Evolutionary conservation across 371 early-diverging fungal genomes (phyloP).

Genomic region (Rhizopus arrhizus): DNA sequence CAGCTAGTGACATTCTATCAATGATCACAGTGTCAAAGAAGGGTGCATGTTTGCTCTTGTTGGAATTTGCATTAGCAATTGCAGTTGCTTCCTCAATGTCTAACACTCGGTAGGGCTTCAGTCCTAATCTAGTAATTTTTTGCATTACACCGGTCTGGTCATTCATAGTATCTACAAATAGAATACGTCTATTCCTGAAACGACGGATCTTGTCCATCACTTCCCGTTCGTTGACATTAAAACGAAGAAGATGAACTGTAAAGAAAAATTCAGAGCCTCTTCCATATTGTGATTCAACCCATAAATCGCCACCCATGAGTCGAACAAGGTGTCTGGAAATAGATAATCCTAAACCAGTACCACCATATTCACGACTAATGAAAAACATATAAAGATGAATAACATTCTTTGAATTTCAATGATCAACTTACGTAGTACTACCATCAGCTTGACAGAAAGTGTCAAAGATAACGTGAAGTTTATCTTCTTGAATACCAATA

Average conservation of each 20-base stretch:
- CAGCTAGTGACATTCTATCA: conserved; percentile 49
- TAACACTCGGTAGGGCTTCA: conserved; percentile 38
- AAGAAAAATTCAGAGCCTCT: conserved; percentile 74
- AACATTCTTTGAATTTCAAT: not conserved
- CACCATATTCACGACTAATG: conserved; percentile 70
- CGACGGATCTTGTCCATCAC: conserved; percentile 40
- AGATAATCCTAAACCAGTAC: conserved; percentile 80
- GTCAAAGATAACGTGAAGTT: conserved; percentile 71
- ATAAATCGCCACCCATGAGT: conserved; percentile 77
- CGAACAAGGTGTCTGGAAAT: conserved; percentile 75
- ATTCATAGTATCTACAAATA: conserved; percentile 47
- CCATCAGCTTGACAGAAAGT: conserved; percentile 81
- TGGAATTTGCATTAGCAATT: conserved; percentile 24
- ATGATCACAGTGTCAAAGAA: conserved; percentile 56
- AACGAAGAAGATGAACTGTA: conserved; percentile 45
- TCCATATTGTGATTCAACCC: conserved; percentile 71
- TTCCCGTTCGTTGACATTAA: not conserved
- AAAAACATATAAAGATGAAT: not conserved
- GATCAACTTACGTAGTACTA: conserved; percentile 61
- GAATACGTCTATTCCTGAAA: conserved; percentile 43
- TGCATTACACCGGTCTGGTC: conserved; percentile 30
- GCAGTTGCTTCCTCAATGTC: conserved; percentile 44
- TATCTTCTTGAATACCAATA: conserved; percentile 77
- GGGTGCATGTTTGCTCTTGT: conserved; percentile 26
- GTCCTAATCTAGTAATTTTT: conserved; percentile 38